A percentile compares a stretch with the other conserved stretches of the same genome.
These are phyloP conservation scores for Papiliotrema nemorosa DNA, from an alignment of 1,284 basidiomycete species.

Conservation along the genomic window DNA sequence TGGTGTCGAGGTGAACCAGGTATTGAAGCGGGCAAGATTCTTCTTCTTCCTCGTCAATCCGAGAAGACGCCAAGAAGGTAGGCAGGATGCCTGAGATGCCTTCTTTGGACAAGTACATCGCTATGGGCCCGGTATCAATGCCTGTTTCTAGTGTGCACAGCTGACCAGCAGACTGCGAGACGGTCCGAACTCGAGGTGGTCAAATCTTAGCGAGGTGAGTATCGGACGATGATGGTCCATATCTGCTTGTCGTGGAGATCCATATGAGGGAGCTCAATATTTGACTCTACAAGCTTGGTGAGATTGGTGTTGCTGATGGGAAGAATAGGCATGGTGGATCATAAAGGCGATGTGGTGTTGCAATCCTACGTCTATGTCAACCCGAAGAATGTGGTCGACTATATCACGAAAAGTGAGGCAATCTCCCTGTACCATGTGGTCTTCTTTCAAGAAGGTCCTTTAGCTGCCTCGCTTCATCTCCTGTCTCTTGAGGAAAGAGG, in stretches of 20 bases:
- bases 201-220: constrained; percentile 29
- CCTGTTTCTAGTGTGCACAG: too few relatives aligned
- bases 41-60: too few relatives aligned
- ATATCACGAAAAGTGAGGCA: constrained; percentile 50
- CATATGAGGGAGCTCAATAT: too few relatives aligned
- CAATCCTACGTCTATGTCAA: constrained; percentile 53
- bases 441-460: too few relatives aligned
- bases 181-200: constrained; percentile 23
- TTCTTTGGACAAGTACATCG: constrained; percentile 29
- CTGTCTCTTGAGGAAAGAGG: too few relatives aligned
- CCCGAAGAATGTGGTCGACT: constrained; percentile 53
- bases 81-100: constrained; percentile 9
- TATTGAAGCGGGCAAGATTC: too few relatives aligned
- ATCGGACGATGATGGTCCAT: not conserved
- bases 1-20: too few relatives aligned
- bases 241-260: too few relatives aligned
- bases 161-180: constrained; percentile 38
- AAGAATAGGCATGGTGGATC: constrained; percentile 52
- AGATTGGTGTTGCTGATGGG: not conserved
- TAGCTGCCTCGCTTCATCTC: too few relatives aligned
- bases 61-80: too few relatives aligned
- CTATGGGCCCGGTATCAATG: constrained; percentile 22
- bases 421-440: not conserved
- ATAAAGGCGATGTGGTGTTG: constrained; percentile 49
- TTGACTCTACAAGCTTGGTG: too few relatives aligned